phyloP scores from a whole-genome alignment of 352 stramenopile genomes.

The Globisporangium uncinulatum region DNA sequence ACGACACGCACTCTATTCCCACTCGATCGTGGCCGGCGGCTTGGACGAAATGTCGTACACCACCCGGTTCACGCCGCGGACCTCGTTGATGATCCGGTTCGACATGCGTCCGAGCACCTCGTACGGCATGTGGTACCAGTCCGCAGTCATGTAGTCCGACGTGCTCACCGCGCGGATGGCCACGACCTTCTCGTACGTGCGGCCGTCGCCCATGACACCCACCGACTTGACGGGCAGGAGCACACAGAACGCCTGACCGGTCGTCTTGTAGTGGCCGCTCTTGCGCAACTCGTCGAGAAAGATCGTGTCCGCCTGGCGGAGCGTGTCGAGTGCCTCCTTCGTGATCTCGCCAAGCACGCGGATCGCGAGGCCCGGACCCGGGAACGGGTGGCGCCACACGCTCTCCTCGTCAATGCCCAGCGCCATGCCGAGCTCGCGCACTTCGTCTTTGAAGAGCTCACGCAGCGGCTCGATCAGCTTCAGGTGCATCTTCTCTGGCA shows the following conservation, averaged over 20 bases:
- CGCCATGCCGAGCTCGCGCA: slow-evolving; percentile 95
- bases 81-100: slow-evolving; percentile 99
- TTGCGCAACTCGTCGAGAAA: slow-evolving; percentile 97
- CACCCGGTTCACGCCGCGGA: slow-evolving; percentile 97
- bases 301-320: slow-evolving; percentile 97
- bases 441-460: slow-evolving; percentile 99
- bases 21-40: slow-evolving; percentile 99
- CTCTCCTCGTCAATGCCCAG: slow-evolving; percentile 97
- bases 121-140: slow-evolving; percentile 99
- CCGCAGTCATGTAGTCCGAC: slow-evolving; percentile 99
- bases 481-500: slow-evolving; percentile 97
- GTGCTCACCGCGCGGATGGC: slow-evolving; percentile 97
- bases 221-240: slow-evolving; percentile 97
- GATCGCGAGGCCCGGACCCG: slow-evolving; percentile 97
- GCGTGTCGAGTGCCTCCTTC: slow-evolving; percentile 91
- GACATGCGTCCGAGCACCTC: slow-evolving; percentile 96
- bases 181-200: slow-evolving; percentile 96
- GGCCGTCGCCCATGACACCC: slow-evolving; percentile 98
- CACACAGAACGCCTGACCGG: slow-evolving; percentile 98
- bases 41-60: slow-evolving; percentile 99
- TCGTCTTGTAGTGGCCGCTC: slow-evolving; percentile 97
- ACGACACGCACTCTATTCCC: slow-evolving; percentile 81
- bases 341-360: slow-evolving; percentile 97
- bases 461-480: slow-evolving; percentile 99
- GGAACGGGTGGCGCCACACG: slow-evolving; percentile 99